Percentiles rank a stretch among this genome's conserved stretches.
Evolutionary conservation across 805 yeast genomes (phyloP).

Genomic region (Saturnispora mendoncae): DNA sequence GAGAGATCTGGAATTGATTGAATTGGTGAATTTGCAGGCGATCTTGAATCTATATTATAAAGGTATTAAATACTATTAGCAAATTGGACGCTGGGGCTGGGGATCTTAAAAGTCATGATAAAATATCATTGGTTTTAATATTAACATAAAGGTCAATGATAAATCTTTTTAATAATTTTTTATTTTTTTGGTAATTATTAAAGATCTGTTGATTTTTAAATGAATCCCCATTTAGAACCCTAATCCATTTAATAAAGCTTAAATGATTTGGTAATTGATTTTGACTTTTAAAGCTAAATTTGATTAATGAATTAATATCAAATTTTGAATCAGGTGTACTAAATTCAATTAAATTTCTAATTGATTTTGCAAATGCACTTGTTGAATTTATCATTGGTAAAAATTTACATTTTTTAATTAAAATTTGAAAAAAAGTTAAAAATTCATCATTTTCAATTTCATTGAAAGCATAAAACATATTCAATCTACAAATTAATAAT

Average conservation of each 20-base stretch:
- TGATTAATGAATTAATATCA: background rate
- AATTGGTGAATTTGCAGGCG: no score
- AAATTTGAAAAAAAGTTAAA: conserved; percentile 11
- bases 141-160: conserved; percentile 6
- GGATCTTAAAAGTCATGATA: no score
- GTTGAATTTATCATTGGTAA: conserved; percentile 6
- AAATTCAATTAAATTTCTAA: background rate
- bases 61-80: background rate
- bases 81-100: no score
- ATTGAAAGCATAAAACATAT: conserved; percentile 17
- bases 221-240: conserved; percentile 4
- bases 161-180: conserved; percentile 3
- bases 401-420: conserved; percentile 13
- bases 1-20: no score
- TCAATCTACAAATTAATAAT: conserved; percentile 17
- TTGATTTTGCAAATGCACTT: background rate
- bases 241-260: conserved; percentile 6
- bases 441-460: conserved; percentile 19
- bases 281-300: background rate
- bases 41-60: no score
- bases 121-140: conserved; percentile 1
- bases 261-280: conserved; percentile 4
- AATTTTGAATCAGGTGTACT: background rate
- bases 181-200: background rate
- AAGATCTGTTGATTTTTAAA: background rate